Conservation (phyloP, 31 red algal genomes). For the Porphyra umbilicalis region DNA sequence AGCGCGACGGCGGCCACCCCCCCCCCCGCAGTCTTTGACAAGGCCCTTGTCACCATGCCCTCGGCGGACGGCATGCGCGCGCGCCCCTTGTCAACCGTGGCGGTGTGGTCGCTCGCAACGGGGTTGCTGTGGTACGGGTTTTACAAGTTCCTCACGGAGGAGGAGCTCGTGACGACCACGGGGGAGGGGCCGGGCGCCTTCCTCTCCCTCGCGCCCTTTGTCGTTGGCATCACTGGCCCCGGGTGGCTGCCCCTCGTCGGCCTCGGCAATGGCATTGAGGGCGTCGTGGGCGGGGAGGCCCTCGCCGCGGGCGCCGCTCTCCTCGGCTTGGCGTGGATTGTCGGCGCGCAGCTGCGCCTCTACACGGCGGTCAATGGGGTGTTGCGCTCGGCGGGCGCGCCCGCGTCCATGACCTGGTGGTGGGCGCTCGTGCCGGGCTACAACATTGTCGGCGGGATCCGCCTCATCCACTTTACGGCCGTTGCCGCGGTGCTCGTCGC, state of each 20-base stretch:
- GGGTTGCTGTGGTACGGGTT: slow-evolving; percentile 39
- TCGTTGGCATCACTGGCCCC: slow-evolving; percentile 29
- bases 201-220: slow-evolving; percentile 25
- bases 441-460: slow-evolving; percentile 38
- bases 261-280: neutral
- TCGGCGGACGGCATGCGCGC: neutral
- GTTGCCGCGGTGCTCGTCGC: neutral
- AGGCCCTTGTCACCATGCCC: neutral
- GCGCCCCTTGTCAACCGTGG: slow-evolving; percentile 35
- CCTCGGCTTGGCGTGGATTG: slow-evolving; percentile 35
- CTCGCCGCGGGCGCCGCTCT: slow-evolving; percentile 1
- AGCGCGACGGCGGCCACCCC: no score
- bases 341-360: slow-evolving; percentile 24
- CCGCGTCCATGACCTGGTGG: slow-evolving; percentile 13
- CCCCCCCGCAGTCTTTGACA: neutral
- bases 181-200: slow-evolving; percentile 25
- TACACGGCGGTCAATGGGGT: slow-evolving; percentile 31
- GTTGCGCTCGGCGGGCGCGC: slow-evolving; percentile 2
- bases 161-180: slow-evolving; percentile 20
- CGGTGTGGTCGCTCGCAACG: slow-evolving; percentile 28
- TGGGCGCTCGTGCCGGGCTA: slow-evolving; percentile 42
- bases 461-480: slow-evolving; percentile 41
- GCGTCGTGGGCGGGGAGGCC: neutral
- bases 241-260: slow-evolving; percentile 16
- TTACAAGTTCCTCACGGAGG: slow-evolving; percentile 49